phyloP scores from a whole-genome alignment of 306 rosid species.

The Citrullus amarus region DNA sequence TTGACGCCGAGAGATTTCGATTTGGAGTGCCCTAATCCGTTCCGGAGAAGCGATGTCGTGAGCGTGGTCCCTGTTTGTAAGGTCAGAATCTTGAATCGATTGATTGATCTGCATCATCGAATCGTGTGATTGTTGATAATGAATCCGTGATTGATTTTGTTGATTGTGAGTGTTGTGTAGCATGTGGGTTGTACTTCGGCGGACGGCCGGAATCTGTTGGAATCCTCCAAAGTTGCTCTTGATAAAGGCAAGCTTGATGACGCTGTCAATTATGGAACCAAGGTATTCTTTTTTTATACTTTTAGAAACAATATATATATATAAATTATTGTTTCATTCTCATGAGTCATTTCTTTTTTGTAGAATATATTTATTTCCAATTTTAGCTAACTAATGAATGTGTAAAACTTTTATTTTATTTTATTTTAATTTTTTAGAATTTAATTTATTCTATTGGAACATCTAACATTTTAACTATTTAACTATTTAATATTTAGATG shows the following conservation, averaged over 20 bases:
- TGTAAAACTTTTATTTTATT: too few species aligned
- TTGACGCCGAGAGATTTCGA: conserved; percentile 78
- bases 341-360: not conserved
- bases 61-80: conserved; percentile 88
- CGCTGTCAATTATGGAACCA: conserved; percentile 84
- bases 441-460: too few species aligned
- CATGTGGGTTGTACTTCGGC: conserved; percentile 75
- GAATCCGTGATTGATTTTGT: not conserved
- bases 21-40: conserved; percentile 60
- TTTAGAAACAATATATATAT: too few species aligned
- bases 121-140: not conserved
- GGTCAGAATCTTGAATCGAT: conserved; percentile 29
- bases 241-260: conserved; percentile 99
- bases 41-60: conserved; percentile 54
- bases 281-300: conserved; percentile 29
- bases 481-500: too few species aligned
- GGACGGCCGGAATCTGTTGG: conserved; percentile 86
- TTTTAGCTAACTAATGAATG: too few species aligned
- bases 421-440: too few species aligned
- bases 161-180: conserved; percentile 20
- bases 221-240: conserved; percentile 83
- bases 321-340: not conserved
- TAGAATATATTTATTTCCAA: not conserved
- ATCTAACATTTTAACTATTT: too few species aligned
- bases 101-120: not conserved